Evolutionary conservation across 2,329 filamentous ascomycete species (phyloP), one percentile per base, ranked within the genome.

Genomic region (Onygena corvina): DNA sequence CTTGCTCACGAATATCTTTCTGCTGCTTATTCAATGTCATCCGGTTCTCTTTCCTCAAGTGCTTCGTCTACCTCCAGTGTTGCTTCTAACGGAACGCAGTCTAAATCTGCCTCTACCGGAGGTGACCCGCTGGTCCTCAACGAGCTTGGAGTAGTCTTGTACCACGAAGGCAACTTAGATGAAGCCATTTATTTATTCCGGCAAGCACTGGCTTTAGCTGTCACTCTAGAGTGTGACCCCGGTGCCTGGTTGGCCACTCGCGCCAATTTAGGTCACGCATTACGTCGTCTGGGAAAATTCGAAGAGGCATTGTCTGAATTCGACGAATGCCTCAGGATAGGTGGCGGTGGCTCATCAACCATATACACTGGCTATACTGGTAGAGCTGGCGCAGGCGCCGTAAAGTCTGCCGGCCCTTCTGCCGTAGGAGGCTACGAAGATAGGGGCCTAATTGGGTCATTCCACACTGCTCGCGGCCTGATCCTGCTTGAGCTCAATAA

Each of bases 131-230:
- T 96, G 4, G 78, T 98, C 3, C 74, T 98, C 49, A 98, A 98
- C 63, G 92, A 98, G 68, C 83, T 96, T 69, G 93, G 90, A 3
- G 82, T 96, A 3, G 88, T 95, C n/a, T 83, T 87, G 56, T 98
- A 94, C 62, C 88, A 96, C 63, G 87, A 95, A 63, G 81, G 86
- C 57, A 78, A 84, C 46, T 77, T 87, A 4, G 75, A 80, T 52
- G 81, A 84, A 20, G 87, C 92, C 0, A 79, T 86, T 7, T 75
- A 79, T 25, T 78, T 89, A 54, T 96, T 98, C 64, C 75, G 75
- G 5, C 78, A 81, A 53, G 86, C 92, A 0, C 76, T 98, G 14
- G 71, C 76, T 44, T 79, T 94, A 48, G 85, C 88, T 1, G 76
- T 81, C 3, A 82, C 90, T 31, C 87, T 93, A 53, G 83, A 87